These are phyloP conservation scores for Coemansia sp. DNA, from an alignment of 192 early-diverging fungal species.

Conservation along the genomic window DNA sequence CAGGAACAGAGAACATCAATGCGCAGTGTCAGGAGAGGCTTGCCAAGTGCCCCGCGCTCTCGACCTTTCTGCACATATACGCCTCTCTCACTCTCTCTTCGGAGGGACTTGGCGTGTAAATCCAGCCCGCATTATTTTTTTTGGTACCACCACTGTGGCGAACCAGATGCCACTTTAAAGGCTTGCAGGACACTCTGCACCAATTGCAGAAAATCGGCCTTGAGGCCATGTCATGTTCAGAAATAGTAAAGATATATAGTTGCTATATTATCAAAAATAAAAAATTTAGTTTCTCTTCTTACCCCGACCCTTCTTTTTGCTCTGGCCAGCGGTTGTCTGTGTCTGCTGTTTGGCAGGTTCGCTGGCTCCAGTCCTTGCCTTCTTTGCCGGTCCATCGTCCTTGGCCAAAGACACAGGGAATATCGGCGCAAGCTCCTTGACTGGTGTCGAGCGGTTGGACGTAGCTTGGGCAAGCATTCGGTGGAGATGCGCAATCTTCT, in stretches of 20 bases:
- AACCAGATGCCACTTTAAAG: background rate
- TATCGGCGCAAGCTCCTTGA: constrained; percentile 38
- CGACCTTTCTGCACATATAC: background rate
- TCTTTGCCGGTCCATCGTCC: constrained; percentile 13
- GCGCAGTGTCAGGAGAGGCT: background rate
- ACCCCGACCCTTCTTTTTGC: constrained; percentile 21
- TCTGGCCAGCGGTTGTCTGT: background rate
- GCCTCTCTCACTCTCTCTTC: background rate
- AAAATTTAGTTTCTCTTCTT: constrained; percentile 8
- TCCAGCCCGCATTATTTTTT: background rate
- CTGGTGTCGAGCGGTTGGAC: constrained; percentile 15
- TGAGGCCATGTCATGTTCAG: background rate
- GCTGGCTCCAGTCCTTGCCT: constrained; percentile 10
- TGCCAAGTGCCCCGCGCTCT: constrained; percentile 1
- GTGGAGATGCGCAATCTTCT: constrained; percentile 37
- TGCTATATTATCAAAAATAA: background rate
- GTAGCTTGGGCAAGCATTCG: constrained; percentile 35
- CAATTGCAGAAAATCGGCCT: no score
- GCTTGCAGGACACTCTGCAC: background rate
- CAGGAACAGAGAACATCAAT: background rate
- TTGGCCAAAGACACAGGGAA: constrained; percentile 16
- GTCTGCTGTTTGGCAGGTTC: constrained; percentile 19
- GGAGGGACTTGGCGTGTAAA: background rate
- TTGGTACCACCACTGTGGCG: constrained; percentile 8
- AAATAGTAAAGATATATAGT: background rate